Conservation (phyloP, 192 early-diverging fungal species). For the Coemansia sp. region DNA sequence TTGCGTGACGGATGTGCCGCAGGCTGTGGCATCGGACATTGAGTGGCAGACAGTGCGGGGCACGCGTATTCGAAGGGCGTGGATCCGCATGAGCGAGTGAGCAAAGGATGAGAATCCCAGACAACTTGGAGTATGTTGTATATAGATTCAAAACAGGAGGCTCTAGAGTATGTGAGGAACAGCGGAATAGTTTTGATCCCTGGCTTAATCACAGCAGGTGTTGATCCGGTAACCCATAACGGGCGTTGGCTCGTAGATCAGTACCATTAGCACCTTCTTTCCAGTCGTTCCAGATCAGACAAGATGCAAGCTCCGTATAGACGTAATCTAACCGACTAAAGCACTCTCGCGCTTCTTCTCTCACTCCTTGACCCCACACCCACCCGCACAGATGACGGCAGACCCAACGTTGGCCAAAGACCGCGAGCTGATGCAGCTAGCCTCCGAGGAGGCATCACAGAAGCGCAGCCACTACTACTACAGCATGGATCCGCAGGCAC, state of each 20-base stretch:
- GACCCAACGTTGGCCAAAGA: neutral
- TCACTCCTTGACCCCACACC: neutral
- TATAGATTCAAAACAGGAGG: neutral
- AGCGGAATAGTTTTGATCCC: too few species aligned
- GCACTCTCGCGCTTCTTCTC: neutral
- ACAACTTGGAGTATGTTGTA: neutral
- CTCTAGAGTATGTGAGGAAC: too few species aligned
- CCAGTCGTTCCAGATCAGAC: too few species aligned
- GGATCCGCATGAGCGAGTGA: neutral
- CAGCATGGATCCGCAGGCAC: conserved; percentile 16
- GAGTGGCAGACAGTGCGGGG: neutral
- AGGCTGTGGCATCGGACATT: neutral
- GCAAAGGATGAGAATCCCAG: neutral
- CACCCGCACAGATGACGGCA: neutral
- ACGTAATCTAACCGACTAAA: neutral
- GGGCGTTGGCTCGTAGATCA: too few species aligned
- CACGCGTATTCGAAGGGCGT: neutral
- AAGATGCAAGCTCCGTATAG: too few species aligned
- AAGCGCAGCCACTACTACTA: conserved; percentile 50
- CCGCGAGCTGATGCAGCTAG: neutral
- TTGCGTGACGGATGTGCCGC: neutral
- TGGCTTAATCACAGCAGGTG: too few species aligned
- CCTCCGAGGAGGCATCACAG: neutral
- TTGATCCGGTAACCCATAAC: too few species aligned
- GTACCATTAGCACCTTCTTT: too few species aligned